Evolutionary conservation across 2,329 filamentous ascomycete species (phyloP), one percentile per base, ranked within the genome.

Genomic region (Pestalotiopsis sp.): DNA sequence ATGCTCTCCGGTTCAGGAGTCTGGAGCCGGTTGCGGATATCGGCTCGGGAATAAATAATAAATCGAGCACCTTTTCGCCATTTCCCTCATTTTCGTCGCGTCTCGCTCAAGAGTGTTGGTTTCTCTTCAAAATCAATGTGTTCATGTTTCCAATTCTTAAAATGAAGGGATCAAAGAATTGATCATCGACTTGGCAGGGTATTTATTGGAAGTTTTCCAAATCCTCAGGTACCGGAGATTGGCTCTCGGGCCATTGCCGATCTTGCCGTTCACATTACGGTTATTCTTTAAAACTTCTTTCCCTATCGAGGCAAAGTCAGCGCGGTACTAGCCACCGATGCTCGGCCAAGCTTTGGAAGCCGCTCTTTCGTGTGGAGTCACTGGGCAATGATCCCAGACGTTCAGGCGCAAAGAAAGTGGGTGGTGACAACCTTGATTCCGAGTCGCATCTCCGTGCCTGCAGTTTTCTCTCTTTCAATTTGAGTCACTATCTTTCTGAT

Each of bases 291-390:
- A 22, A 63, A 48, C 24, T 26, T 52, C 60, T 55, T 55, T 65
- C 44, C 62, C 39, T 57, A 65, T 57, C 62, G 22, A 65, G 62
- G 62, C 60, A 65, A 65, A 56, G 62, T 57, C 62, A 26, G 26
- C 62, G 11, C 4, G 20, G 52, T 24, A 55, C 62, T 57, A 65
- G n/a, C 20, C 11, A 55, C 62, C 62, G 62, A 65, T 65, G 40
- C 62, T 65, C 62, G 62, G 62, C 62, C 62, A 65, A 65, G 62
- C 24, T n/a, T 24, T 48, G 14, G 30, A 35, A 14, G 26, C 35
- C 30, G 20, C 35, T 56, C 17, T 65, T 26, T 55, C 39, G 9
- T 65, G 62, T 65, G 62, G 62, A 65, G 62, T 48, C 20, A 30
- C 48, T 44, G 48, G 62, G 48, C 22, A 65, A 22, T 22, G n/a